Evolutionary conservation across 1,284 basidiomycete genomes (phyloP), one percentile per base, ranked within the genome.

Genomic region (Sanghuangporus sanghuang): DNA sequence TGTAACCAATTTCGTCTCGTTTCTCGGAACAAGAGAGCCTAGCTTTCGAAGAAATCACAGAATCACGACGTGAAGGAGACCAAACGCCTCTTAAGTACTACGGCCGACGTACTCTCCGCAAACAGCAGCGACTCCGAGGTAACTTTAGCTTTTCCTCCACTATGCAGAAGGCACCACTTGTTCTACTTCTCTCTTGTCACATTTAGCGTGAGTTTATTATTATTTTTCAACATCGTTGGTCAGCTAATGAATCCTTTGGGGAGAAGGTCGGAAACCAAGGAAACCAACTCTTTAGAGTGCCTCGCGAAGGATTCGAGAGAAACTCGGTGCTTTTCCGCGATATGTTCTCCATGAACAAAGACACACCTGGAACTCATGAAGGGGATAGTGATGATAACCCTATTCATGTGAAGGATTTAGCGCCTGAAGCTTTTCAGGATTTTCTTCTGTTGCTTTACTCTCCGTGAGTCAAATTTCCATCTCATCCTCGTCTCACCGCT

Each of bases 381-480:
- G 61, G 61, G 12, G 44, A 57, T 36, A 50, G 32, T 23, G 61
- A 63, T 42, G 54, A 57, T 14, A 63, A 63, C 27, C 61, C 61
- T 1, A 58, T 63, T 32, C 35, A 50, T 50, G 21, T 63, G 52
- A 55, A 57, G 14, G 61, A 42, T 7, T 32, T 63, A n/a, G 36
- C 57, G 8, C 36, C n/a, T 27, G 54, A 39, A 11, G 27, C 54
- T 3, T 63, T 63, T 44, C 21, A 42, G n/a, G 42, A 50, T 23
- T 58, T 63, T 21, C 38, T 63, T 14, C 27, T 39, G 21, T 6
- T 57, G 8, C 61, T 63, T 49, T 63, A 63, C 39, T n/a, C 61
- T 18, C 39, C 6, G 61, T 62, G 48, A 21, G 40, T 57, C 11
- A 23, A n/a, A 39, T 32, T 32, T 32, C 27, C 27, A 32, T 32